phyloP scores from a whole-genome alignment of 2,329 filamentous ascomycete genomes.

The Xylaria polymorpha region DNA sequence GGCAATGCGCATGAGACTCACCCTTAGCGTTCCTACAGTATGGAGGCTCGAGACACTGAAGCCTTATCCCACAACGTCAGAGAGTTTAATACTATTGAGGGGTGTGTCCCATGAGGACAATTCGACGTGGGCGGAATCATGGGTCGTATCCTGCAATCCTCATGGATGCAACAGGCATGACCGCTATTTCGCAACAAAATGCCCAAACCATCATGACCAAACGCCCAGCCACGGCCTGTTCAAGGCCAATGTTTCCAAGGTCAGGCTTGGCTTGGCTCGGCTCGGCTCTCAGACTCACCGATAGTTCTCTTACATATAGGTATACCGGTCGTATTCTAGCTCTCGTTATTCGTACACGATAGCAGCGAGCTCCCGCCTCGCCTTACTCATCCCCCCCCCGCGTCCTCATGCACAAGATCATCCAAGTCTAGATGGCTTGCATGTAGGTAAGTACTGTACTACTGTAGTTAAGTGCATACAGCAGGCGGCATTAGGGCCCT shows the following conservation, averaged over 20 bases:
- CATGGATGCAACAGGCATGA: conserved; percentile 18
- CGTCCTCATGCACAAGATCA: conserved; percentile 20
- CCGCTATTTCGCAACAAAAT: conserved; percentile 27
- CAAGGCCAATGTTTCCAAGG: conserved; percentile 6
- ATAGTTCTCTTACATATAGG: conserved; percentile 17
- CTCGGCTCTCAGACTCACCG: conserved; percentile 26
- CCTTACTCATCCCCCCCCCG: conserved; percentile 15
- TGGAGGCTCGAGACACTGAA: conserved; percentile 7
- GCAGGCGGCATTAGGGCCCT: conserved; percentile 3
- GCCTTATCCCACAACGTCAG: neutral
- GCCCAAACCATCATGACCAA: conserved; percentile 9
- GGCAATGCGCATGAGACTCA: neutral
- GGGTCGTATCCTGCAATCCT: neutral
- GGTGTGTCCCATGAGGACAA: neutral
- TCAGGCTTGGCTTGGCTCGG: conserved; percentile 8
- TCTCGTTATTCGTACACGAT: neutral
- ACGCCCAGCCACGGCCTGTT: neutral
- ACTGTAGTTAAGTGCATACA: neutral
- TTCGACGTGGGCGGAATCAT: neutral
- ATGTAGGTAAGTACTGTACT: neutral
- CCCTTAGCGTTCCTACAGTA: neutral
- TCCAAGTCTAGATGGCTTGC: conserved; percentile 13
- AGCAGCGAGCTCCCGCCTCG: conserved; percentile 3
- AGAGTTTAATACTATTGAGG: neutral
- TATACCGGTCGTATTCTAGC: neutral